phyloP scores from a whole-genome alignment of 176 grass and related monocot species.

The Ampelocalamus luodianensis region DNA sequence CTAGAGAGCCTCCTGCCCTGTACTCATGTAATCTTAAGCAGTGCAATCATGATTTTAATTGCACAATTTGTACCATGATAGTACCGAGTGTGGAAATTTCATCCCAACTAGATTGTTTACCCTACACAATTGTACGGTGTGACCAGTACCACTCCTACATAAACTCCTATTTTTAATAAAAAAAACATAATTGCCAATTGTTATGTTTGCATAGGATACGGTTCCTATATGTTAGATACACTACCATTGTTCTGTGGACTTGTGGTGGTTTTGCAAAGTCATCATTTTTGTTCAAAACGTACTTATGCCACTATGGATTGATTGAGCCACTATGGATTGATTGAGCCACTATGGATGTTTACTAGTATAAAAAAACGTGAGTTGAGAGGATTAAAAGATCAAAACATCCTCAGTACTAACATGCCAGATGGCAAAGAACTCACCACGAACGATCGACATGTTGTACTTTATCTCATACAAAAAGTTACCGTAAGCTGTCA shows the following conservation, averaged over 20 bases:
- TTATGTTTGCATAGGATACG: slow-evolving; percentile 3
- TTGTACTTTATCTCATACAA: background rate
- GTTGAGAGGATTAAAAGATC: background rate
- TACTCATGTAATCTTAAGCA: background rate
- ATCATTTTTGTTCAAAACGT: background rate
- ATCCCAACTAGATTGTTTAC: background rate
- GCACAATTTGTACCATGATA: background rate
- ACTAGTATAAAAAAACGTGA: background rate
- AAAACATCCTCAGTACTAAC: background rate
- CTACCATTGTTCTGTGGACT: background rate
- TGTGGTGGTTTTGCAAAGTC: background rate
- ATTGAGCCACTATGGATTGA: background rate
- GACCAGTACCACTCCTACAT: background rate
- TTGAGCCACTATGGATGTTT: background rate
- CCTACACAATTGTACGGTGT: too few species aligned
- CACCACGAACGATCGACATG: background rate
- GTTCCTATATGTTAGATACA: background rate
- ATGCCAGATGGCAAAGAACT: background rate
- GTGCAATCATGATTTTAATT: too few species aligned
- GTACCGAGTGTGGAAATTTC: background rate
- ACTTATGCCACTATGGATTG: background rate
- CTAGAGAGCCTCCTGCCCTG: too few species aligned
- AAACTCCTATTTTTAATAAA: background rate
- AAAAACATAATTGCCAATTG: background rate
- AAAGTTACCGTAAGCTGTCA: background rate